These are phyloP conservation scores for Amauroascus verrucosus DNA, from an alignment of 2,329 filamentous ascomycete species.

Conservation along the genomic window DNA sequence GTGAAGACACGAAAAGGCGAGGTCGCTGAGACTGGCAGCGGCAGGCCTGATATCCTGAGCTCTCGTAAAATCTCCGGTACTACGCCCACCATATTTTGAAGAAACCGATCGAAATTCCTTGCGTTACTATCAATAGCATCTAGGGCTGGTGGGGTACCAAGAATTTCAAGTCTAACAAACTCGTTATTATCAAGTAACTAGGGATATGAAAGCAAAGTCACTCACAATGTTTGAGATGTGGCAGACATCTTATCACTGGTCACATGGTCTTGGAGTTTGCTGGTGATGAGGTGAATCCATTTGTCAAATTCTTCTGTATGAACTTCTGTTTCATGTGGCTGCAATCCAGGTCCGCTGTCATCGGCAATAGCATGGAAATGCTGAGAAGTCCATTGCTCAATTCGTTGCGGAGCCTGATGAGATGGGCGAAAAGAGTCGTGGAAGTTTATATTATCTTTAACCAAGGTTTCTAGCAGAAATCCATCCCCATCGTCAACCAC, in stretches of 20 bases:
- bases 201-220: not conserved
- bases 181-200: slow-evolving; percentile 4
- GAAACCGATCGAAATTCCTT: slow-evolving; percentile 23
- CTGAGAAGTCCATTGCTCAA: slow-evolving; percentile 4
- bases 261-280: not conserved
- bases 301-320: slow-evolving; percentile 4
- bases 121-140: slow-evolving; percentile 32
- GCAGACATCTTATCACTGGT: not conserved
- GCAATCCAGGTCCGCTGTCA: not conserved
- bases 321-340: not conserved
- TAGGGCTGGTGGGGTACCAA: slow-evolving; percentile 21
- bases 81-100: slow-evolving; percentile 14
- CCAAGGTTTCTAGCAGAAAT: not conserved
- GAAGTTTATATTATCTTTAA: no score
- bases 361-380: not conserved
- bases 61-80: slow-evolving; percentile 4
- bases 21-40: slow-evolving; percentile 14
- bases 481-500: slow-evolving; percentile 33
- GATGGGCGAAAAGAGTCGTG: not conserved
- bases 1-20: slow-evolving; percentile 12
- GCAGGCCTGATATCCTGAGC: slow-evolving; percentile 19
- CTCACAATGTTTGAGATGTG: slow-evolving; percentile 26
- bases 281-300: not conserved
- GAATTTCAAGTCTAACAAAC: slow-evolving; percentile 26
- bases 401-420: not conserved